Base-by-base conservation (phyloP, 371 early-diverging fungal species). In the Parasitella parasitica region DNA sequence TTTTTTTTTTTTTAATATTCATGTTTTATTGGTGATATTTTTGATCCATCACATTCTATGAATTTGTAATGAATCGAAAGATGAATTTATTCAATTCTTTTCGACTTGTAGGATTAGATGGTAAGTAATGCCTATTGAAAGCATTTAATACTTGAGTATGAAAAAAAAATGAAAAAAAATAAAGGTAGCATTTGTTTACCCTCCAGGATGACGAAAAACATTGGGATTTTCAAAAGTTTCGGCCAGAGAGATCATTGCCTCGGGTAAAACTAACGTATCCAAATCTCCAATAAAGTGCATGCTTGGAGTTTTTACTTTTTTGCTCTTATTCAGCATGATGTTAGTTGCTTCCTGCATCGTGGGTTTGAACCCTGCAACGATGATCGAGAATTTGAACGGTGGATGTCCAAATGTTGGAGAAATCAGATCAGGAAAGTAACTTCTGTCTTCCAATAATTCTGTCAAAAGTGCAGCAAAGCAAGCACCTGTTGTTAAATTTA, bases 201-300 rank as follows among this genome's bases (percentile, higher is more conserved):
- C 80, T 63, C 78, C 76, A n/a, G 72, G 48, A 60, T 80, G 83
- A 22, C 62, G 54, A 28, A 74, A 59, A 4, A 73, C 43, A 4
- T 16, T 61, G 20, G 70, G 57, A 4, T 69, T 55, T 43, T 62
- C 55, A 57, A 77, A 78, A n/a, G 71, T 58, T 7, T 61, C 69
- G 5, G 69, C 49, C 30, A 85, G 59, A 2, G 56, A 61, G 7
- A 57, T 38, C 58, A 71, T 75, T 1, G 71, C 52, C 36, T 70
- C 71, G 11, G 77, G 78, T n/a, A 67, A 37, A 0, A 85, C 75
- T 66, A 77, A 60, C 3, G 75, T 71, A 61, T 85, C 85, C 20
- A 66, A 41, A 24, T 65, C 71, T 16, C 87, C 89, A 72, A 89
- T 83, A 56, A 84, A 80, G 69, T 89, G 89, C 63, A 89, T 54